A percentile compares a stretch with the other conserved stretches of the same genome.
Conservation (phyloP, 1,139 yeast species). For the Pneumocystis jirovecii region DNA sequence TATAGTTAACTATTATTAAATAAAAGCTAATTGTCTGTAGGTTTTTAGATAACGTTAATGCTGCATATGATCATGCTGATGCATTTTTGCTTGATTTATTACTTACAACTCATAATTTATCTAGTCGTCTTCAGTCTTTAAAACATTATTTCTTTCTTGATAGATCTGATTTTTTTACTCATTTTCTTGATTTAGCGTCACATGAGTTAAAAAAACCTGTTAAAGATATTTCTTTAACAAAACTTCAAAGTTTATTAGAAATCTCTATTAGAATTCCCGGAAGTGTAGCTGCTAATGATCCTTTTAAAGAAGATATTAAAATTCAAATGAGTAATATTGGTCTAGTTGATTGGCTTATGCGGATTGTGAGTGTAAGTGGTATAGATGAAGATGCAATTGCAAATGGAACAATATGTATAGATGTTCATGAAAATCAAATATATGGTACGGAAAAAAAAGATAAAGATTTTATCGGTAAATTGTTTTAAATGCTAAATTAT, state of each 20-base stretch:
- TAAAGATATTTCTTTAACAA: conserved; percentile 27
- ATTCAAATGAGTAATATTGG: conserved; percentile 22
- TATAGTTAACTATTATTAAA: conserved; percentile 4
- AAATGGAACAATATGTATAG: neutral
- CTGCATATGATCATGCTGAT: conserved; percentile 60
- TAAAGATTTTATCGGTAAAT: neutral
- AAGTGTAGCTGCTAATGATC: conserved; percentile 26
- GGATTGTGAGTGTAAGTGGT: conserved; percentile 49
- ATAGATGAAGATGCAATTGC: conserved; percentile 37
- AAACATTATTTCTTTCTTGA: conserved; percentile 44
- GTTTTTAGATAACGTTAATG: conserved; percentile 37
- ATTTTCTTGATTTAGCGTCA: conserved; percentile 30
- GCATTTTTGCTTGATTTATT: conserved; percentile 42
- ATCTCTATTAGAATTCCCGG: conserved; percentile 30
- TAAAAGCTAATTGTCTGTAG: neutral
- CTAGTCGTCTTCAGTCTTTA: conserved; percentile 24
- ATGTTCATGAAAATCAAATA: neutral
- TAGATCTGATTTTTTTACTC: conserved; percentile 35
- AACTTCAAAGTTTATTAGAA: conserved; percentile 29
- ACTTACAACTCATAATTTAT: conserved; percentile 45
- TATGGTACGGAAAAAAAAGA: neutral
- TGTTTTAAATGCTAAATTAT: conserved; percentile 1
- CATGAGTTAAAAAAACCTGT: conserved; percentile 30
- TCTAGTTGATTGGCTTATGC: conserved; percentile 46
- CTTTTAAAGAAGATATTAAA: conserved; percentile 26